Conservation (phyloP, 148 eudicot genomes). For the Hydrangea macrophylla region DNA sequence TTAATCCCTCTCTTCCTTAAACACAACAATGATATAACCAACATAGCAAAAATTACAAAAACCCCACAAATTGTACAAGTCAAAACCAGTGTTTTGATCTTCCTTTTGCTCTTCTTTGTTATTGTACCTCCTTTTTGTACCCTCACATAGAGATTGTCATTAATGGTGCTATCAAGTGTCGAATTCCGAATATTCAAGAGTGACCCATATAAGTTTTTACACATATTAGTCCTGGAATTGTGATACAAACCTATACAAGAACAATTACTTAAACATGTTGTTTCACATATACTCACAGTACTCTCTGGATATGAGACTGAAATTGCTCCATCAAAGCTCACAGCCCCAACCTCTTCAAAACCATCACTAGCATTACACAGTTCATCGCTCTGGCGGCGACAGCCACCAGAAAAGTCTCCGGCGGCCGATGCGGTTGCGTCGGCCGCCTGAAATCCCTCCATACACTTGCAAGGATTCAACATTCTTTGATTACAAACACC, state of each 20-base stretch:
- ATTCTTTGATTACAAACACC: slow-evolving; percentile 40
- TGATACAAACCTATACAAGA: slow-evolving; percentile 57
- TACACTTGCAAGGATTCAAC: slow-evolving; percentile 45
- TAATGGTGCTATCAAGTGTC: slow-evolving; percentile 33
- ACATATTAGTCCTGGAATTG: slow-evolving; percentile 28
- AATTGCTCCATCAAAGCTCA: slow-evolving; percentile 45
- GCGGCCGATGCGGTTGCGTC: slow-evolving; percentile 43
- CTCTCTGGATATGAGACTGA: slow-evolving; percentile 31
- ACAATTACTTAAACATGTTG: slow-evolving; percentile 55
- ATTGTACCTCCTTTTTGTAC: slow-evolving; percentile 26
- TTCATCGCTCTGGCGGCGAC: slow-evolving; percentile 28
- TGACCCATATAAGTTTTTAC: slow-evolving; percentile 51
- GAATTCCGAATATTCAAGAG: slow-evolving; percentile 55
- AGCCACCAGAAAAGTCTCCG: slow-evolving; percentile 64
- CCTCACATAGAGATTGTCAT: slow-evolving; percentile 47
- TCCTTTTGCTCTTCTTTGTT: slow-evolving; percentile 18
- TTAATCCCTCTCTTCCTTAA: slow-evolving; percentile 28
- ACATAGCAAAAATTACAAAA: slow-evolving; percentile 20
- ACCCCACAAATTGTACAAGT: slow-evolving; percentile 26
- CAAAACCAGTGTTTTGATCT: slow-evolving; percentile 18
- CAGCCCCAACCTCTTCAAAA: slow-evolving; percentile 55
- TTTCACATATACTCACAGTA: slow-evolving; percentile 48
- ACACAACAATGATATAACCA: slow-evolving; percentile 26
- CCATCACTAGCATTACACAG: slow-evolving; percentile 35
- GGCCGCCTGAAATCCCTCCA: slow-evolving; percentile 42